A percentile compares a stretch with the other conserved stretches of the same genome.
These are phyloP conservation scores for Cyberlindnera galapagoensis DNA, from an alignment of 805 yeast species.

Conservation along the genomic window DNA sequence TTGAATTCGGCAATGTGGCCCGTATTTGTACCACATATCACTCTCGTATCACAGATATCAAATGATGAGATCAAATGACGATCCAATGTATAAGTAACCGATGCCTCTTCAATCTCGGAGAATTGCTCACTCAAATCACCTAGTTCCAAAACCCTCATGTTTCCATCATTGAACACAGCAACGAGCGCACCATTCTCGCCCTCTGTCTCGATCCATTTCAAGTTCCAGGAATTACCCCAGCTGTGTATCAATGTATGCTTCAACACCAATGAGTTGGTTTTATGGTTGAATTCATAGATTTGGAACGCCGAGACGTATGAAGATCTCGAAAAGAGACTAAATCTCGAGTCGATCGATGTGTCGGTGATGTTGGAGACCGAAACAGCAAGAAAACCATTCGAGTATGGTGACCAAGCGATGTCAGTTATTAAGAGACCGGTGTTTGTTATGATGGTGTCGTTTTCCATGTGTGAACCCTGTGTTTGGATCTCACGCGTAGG, in stretches of 20 bases:
- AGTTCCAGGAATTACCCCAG: constrained; percentile 39
- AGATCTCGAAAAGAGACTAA: constrained; percentile 24
- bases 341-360: constrained; percentile 22
- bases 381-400: constrained; percentile 39
- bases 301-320: constrained; percentile 36
- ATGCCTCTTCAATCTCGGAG: constrained; percentile 18
- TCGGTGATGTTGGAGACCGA: constrained; percentile 34
- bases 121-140: constrained; percentile 11
- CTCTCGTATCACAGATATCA: constrained; percentile 36
- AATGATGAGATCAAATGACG: constrained; percentile 36
- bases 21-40: constrained; percentile 51
- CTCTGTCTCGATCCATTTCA: constrained; percentile 34
- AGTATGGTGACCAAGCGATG: constrained; percentile 42
- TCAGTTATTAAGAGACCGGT: constrained; percentile 48
- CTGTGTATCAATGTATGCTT: constrained; percentile 28
- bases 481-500: constrained; percentile 8
- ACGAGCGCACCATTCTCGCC: constrained; percentile 40
- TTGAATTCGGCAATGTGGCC: constrained; percentile 56
- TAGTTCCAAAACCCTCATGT: constrained; percentile 41
- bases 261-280: constrained; percentile 24
- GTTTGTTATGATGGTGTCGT: constrained; percentile 37
- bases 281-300: constrained; percentile 34
- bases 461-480: constrained; percentile 14
- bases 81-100: constrained; percentile 23
- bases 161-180: constrained; percentile 53